A percentile compares a stretch with the other conserved stretches of the same genome.
Conservation (phyloP, 2,329 filamentous ascomycete genomes). For the Hymenoscyphus albidus region DNA sequence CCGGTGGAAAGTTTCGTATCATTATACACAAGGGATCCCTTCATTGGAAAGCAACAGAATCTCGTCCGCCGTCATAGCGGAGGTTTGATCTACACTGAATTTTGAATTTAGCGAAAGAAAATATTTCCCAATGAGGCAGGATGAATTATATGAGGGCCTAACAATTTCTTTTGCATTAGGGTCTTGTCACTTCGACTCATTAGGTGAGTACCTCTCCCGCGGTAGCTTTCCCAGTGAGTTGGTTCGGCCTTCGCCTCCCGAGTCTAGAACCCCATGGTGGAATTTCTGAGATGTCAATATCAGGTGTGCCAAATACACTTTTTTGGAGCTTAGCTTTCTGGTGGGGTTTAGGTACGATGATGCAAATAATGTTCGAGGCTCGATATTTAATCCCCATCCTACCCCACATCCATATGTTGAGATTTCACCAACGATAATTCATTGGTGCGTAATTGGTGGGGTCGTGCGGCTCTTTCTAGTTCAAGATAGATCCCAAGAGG, state of each 20-base stretch:
- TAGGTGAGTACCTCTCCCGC: neutral
- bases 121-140: neutral
- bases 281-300: neutral
- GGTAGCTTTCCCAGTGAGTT: neutral
- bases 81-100: neutral
- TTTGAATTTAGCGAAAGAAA: neutral
- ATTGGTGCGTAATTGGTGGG: neutral
- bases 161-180: conserved; percentile 1
- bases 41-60: neutral
- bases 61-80: conserved; percentile 1
- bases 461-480: neutral
- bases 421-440: neutral
- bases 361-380: neutral
- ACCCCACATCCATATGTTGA: neutral
- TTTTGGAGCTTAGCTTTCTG: neutral
- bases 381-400: neutral
- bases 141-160: neutral
- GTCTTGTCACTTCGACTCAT: neutral
- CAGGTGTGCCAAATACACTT: neutral
- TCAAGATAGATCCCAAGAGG: neutral
- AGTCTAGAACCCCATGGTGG: neutral
- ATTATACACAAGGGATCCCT: neutral
- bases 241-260: neutral
- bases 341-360: neutral
- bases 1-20: neutral